phyloP scores from a whole-genome alignment of 169 alveolate species.

The Plasmodium gonderi region DNA sequence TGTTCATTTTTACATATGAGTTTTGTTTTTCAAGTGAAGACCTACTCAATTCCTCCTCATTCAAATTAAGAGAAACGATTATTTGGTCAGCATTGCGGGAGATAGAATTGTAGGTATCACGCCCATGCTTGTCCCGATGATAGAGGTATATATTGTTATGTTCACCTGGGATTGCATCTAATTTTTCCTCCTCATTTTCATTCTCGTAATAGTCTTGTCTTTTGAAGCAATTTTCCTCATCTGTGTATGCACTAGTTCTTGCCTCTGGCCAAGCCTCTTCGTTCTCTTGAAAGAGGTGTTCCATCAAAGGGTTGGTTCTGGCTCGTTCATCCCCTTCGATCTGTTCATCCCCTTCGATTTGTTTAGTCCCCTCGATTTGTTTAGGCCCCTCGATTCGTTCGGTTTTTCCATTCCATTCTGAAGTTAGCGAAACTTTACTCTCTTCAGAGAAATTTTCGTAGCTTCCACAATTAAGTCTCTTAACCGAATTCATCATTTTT shows the following conservation, averaged over 20 bases:
- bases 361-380: too few relatives aligned
- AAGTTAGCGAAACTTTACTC: not conserved
- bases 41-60: too few relatives aligned
- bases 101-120: too few relatives aligned
- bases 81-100: too few relatives aligned
- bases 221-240: not conserved
- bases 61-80: too few relatives aligned
- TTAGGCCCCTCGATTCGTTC: not conserved
- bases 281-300: constrained; percentile 24
- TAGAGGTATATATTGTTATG: too few relatives aligned
- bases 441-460: not conserved
- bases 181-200: not conserved
- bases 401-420: not conserved
- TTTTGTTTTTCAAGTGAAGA: too few relatives aligned
- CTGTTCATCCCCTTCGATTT: not conserved
- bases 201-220: too few relatives aligned
- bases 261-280: constrained; percentile 4
- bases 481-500: constrained; percentile 26
- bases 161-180: not conserved
- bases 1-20: not conserved
- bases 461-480: not conserved
- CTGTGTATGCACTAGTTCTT: not conserved
- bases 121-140: too few relatives aligned
- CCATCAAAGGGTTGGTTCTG: constrained; percentile 27
- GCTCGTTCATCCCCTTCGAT: not conserved